A percentile compares a stretch with the other conserved stretches of the same genome.
These are phyloP conservation scores for Carnegiea gigantea DNA, from an alignment of 179 eudicot species.

Conservation along the genomic window DNA sequence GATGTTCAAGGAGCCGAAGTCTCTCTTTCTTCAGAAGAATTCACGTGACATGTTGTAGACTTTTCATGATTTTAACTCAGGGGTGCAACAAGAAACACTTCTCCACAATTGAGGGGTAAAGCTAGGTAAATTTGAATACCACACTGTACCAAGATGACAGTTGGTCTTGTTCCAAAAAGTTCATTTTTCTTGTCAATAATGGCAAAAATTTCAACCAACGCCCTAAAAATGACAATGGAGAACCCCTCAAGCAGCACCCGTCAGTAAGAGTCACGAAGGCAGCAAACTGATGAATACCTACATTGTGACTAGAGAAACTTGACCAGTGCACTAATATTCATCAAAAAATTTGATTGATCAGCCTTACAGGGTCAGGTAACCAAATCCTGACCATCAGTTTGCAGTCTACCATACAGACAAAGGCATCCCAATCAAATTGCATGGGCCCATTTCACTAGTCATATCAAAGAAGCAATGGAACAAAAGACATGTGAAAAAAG, in stretches of 20 bases:
- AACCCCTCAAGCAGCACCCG: not conserved
- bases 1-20: not conserved
- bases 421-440: not conserved
- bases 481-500: not conserved
- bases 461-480: not conserved
- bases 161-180: not conserved
- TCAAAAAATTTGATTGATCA: no score
- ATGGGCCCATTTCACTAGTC: not conserved
- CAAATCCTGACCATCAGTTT: no score
- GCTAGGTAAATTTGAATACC: not conserved
- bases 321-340: not conserved
- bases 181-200: not conserved
- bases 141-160: no score
- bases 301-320: not conserved
- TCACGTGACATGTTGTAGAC: not conserved
- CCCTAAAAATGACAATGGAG: not conserved
- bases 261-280: not conserved
- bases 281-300: not conserved
- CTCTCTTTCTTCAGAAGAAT: not conserved
- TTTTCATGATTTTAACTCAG: not conserved
- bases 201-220: not conserved
- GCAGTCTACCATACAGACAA: no score
- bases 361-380: no score
- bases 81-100: not conserved
- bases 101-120: not conserved